A percentile compares a stretch with the other conserved stretches of the same genome.
phyloP scores from a whole-genome alignment of 2,329 filamentous ascomycete genomes.

The Stachybotrys elegans region DNA sequence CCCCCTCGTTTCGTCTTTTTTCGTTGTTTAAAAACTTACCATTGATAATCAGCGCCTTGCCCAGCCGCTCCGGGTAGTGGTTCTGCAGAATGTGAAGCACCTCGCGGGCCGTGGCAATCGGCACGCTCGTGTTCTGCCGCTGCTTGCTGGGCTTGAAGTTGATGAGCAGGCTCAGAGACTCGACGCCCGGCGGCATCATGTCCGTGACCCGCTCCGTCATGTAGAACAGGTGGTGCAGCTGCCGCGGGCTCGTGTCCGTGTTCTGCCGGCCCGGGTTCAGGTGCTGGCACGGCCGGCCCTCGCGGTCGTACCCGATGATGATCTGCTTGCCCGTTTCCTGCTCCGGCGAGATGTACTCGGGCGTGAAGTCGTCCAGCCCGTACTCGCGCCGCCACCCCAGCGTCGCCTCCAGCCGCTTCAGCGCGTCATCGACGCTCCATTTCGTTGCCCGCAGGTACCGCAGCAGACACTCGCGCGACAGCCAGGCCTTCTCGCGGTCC shows the following conservation, averaged over 20 bases:
- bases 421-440: slow-evolving; percentile 73
- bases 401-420: slow-evolving; percentile 74
- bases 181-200: slow-evolving; percentile 79
- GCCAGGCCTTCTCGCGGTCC: slow-evolving; percentile 80
- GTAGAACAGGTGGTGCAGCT: slow-evolving; percentile 90
- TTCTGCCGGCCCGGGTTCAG: slow-evolving; percentile 88
- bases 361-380: slow-evolving; percentile 70
- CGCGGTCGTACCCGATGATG: slow-evolving; percentile 79
- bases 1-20: too few species aligned
- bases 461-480: slow-evolving; percentile 86
- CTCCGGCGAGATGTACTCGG: slow-evolving; percentile 86
- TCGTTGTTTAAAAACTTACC: too few species aligned
- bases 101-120: slow-evolving; percentile 70
- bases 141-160: slow-evolving; percentile 81
- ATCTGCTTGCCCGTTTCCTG: slow-evolving; percentile 97
- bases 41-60: slow-evolving; percentile 84
- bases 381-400: slow-evolving; percentile 89
- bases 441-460: slow-evolving; percentile 92
- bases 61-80: slow-evolving; percentile 90
- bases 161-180: slow-evolving; percentile 81
- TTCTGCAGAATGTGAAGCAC: slow-evolving; percentile 89
- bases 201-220: slow-evolving; percentile 92
- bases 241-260: slow-evolving; percentile 77
- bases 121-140: slow-evolving; percentile 67
- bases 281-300: slow-evolving; percentile 84